Evolutionary conservation across 2,329 filamentous ascomycete genomes (phyloP), one percentile per base, ranked within the genome.

Genomic region (Boeremia lycopersici): DNA sequence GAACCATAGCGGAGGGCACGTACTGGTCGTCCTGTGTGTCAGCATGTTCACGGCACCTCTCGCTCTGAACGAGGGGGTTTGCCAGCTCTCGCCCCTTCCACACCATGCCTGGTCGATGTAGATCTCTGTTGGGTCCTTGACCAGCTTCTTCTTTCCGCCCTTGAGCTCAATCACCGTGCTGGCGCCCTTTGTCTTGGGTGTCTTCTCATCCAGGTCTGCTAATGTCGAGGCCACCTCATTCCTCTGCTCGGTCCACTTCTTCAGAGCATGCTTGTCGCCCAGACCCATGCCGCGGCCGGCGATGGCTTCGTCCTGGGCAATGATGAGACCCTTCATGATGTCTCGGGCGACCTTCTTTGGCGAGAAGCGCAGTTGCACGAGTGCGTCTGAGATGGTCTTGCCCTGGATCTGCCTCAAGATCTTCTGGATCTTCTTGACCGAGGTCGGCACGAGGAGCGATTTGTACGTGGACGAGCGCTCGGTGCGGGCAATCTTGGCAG

Each of bases 41-140:
- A 95, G 81, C 30, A 85, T 74, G 67, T 89, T 84, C 61, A 88
- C 84, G 52, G 84, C 81, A 30, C 91, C 91, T 70, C 90, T 84
- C 3, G 91, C 92, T 60, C 93, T 87, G 74, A 87, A 89, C 63
- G 93, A 89, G 6, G 84, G 78, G 40, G 81, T 79, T 56, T 77
- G 78, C 55, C 50, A 61, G 38, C 60, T 60, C 38, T 60, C 51
- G 0, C 91, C 90, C 61, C 89, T 87, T 49, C 90, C 91, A 39
- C 96, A 91, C 93, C 93, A 99, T 4, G 93, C 91, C 77, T 98
- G 86, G 49, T 92, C 89, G 63, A 99, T 84, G 74, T 97, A 99
- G 61, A 98, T 89, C 55, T 84, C 84, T n/a, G 89, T 89, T 1
- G 88, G 87, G 68, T 97, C 89, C 28, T 77, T 77, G 23, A 96